Percentiles rank a stretch among this genome's conserved stretches.
Conservation (phyloP, 176 grass and related monocot species). For the Bonia amplexicaulis region DNA sequence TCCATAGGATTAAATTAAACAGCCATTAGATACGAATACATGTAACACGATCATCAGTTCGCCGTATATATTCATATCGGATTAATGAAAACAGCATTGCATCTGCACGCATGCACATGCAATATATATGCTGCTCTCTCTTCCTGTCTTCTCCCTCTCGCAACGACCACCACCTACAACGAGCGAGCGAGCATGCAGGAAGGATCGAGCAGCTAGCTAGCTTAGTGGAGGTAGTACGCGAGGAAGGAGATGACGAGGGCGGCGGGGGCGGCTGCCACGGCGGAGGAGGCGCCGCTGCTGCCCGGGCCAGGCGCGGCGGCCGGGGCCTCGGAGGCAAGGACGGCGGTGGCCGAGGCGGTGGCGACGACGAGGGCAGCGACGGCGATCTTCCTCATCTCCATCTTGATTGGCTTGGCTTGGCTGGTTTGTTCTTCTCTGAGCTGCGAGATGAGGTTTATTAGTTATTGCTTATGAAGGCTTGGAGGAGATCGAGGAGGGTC, state of each 20-base stretch:
- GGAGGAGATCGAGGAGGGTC: neutral
- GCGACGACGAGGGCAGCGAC: slow-evolving; percentile 12
- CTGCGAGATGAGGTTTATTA: slow-evolving; percentile 26
- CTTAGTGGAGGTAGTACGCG: slow-evolving; percentile 45
- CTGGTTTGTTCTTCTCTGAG: neutral
- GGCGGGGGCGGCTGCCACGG: neutral
- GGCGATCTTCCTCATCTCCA: slow-evolving; percentile 38
- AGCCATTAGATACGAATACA: neutral
- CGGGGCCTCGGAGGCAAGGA: neutral
- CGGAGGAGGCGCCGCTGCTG: neutral
- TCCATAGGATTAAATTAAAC: neutral
- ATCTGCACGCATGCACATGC: neutral
- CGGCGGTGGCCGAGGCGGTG: neutral
- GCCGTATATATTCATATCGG: neutral
- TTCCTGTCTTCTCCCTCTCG: neutral
- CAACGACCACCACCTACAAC: neutral
- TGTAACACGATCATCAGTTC: neutral
- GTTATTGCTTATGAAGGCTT: neutral
- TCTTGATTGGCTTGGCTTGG: neutral
- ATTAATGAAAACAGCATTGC: neutral
- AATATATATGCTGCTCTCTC: neutral
- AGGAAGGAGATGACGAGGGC: slow-evolving; percentile 36
- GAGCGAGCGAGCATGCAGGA: neutral
- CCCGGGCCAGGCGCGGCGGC: neutral
- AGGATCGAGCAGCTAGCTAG: neutral